Base-by-base conservation (phyloP, 2,329 filamentous ascomycete species). In the Pseudogymnoascus sp. region DNA sequence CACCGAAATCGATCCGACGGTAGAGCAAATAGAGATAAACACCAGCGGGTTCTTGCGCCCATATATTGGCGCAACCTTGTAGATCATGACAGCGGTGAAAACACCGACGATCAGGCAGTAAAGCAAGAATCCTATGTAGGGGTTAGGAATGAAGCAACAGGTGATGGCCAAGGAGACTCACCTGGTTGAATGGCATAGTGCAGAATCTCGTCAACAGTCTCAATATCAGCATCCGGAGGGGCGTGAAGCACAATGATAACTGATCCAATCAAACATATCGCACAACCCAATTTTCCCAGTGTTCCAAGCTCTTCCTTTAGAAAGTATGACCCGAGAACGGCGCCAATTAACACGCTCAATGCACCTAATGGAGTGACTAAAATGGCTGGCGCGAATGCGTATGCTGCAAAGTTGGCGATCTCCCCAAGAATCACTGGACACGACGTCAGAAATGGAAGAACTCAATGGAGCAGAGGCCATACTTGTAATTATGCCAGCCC, bases 331-430 rank as follows among this genome's bases (percentile, higher is more conserved):
- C 94, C 93, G 64, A 99, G 78, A 31, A 99, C 92, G 18, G 94
- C 92, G 67, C 92, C 94, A 72, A 99, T 97, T 68, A 99, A 80
- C 64, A 99, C 95, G 73, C 91, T 94, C 66, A 99, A 82, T 63
- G 94, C 94, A 66, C 94, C 94, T 23, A 99, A 80, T 25, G 94
- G 94, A 4, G 94, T 99, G 42, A 99, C 94, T 62, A 99, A 83
- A 76, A 99, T 99, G n/a, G 94, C 95, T 42, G 94, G 94, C 68
- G 94, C 94, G 77, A 97, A 99, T 6, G 94, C 94, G 75, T 99
- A 99, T 66, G 94, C 94, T 60, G 92, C 92, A 74, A 99, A 99
- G 77, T 99, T 99, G 78, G 92, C 95, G 64, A 97, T 80, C 78
- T 99, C 94, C 73, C 94, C 94, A 50, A 95, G 78, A 65, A 92